A percentile compares a stretch with the other conserved stretches of the same genome.
These are phyloP conservation scores for Teunomyces atbi DNA, from an alignment of 805 yeast genomes.

Conservation along the genomic window DNA sequence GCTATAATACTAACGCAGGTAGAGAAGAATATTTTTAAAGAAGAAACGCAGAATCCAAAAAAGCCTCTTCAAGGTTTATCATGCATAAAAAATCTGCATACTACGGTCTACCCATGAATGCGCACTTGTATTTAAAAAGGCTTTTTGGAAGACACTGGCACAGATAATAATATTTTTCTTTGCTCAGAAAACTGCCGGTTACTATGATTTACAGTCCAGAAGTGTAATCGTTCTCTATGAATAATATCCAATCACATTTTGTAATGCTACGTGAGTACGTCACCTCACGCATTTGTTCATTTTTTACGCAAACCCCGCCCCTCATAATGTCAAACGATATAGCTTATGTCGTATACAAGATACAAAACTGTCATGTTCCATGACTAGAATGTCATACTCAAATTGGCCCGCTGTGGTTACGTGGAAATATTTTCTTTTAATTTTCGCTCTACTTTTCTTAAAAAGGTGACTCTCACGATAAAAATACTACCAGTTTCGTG, in stretches of 20 bases:
- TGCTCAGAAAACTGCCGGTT: neutral
- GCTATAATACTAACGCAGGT: neutral
- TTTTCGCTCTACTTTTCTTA: neutral
- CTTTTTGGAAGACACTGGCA: conserved; percentile 1
- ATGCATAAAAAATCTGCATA: conserved; percentile 4
- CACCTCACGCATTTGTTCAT: neutral
- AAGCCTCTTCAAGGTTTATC: neutral
- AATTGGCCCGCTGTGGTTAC: neutral
- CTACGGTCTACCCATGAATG: neutral
- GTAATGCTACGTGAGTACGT: neutral
- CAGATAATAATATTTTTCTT: conserved; percentile 1
- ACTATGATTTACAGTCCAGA: conserved; percentile 1
- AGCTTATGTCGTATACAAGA: neutral
- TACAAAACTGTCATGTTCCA: neutral
- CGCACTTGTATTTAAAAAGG: conserved; percentile 3
- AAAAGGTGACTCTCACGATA: neutral
- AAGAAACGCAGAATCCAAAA: conserved; percentile 1
- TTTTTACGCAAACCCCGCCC: neutral
- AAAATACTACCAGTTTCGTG: neutral
- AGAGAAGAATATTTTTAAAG: neutral
- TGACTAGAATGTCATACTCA: neutral
- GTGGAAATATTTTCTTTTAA: neutral
- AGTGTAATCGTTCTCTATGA: neutral
- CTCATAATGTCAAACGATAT: neutral
- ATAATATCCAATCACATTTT: neutral